These are phyloP conservation scores for Debaryomycetaceae sp. DNA, from an alignment of 1,139 yeast genomes.

Conservation along the genomic window DNA sequence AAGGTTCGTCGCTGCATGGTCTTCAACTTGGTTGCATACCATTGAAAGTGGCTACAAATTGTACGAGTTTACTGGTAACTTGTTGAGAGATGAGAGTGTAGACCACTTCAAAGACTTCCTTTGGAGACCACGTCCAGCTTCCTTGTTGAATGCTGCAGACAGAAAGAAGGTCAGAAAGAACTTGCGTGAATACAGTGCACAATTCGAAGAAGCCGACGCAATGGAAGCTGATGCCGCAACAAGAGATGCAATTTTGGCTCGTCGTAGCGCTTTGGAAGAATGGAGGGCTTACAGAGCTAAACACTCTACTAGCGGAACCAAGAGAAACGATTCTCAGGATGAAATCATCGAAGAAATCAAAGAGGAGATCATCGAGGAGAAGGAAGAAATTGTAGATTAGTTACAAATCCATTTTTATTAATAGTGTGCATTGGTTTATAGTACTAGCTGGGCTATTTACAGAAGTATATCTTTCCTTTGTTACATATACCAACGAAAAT, in stretches of 20 bases:
- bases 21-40: constrained; percentile 80
- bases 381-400: constrained; percentile 71
- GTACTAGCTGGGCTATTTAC: background rate
- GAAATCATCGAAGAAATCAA: constrained; percentile 68
- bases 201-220: constrained; percentile 92
- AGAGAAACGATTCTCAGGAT: constrained; percentile 51
- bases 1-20: constrained; percentile 83
- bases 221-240: constrained; percentile 95
- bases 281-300: constrained; percentile 79
- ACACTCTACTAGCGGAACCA: constrained; percentile 47
- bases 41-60: constrained; percentile 89
- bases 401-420: constrained; percentile 4
- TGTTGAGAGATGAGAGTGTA: constrained; percentile 69
- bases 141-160: constrained; percentile 71
- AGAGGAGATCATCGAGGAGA: constrained; percentile 71
- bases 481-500: background rate
- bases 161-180: constrained; percentile 88
- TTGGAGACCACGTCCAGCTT: constrained; percentile 97
- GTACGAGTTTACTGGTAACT: constrained; percentile 78
- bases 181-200: constrained; percentile 84
- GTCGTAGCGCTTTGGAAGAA: constrained; percentile 78
- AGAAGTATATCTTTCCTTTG: background rate
- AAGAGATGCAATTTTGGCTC: constrained; percentile 81
- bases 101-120: constrained; percentile 85
- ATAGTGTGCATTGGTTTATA: background rate